Evolutionary conservation across 2,329 filamentous ascomycete genomes (phyloP).

Genomic region (Trichoderma koningii): DNA sequence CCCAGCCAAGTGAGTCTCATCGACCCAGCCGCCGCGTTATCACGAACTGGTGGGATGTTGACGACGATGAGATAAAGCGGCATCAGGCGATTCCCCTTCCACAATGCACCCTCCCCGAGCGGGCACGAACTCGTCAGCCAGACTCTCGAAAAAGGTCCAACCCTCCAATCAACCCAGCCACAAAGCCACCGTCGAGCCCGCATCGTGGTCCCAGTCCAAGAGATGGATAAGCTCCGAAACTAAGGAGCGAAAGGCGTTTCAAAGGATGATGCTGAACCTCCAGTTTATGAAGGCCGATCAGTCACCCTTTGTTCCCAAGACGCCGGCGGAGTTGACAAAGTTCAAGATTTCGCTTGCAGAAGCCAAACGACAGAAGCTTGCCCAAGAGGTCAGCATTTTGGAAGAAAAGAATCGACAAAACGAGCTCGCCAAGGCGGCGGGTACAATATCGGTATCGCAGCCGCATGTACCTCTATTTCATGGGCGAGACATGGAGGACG

Average conservation of each 20-base stretch:
- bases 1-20: slow-evolving; percentile 12
- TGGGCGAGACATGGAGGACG: slow-evolving; percentile 36
- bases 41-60: neutral
- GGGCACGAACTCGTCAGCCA: neutral
- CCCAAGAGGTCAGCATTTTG: slow-evolving; percentile 33
- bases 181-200: slow-evolving; percentile 30
- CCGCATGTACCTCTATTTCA: slow-evolving; percentile 33
- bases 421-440: slow-evolving; percentile 18
- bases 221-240: slow-evolving; percentile 44
- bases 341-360: slow-evolving; percentile 39
- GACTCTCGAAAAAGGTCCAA: neutral
- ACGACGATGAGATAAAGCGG: neutral
- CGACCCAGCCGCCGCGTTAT: neutral
- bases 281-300: slow-evolving; percentile 41
- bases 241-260: slow-evolving; percentile 40
- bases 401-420: slow-evolving; percentile 31
- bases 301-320: slow-evolving; percentile 44
- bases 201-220: slow-evolving; percentile 44
- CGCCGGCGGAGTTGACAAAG: slow-evolving; percentile 39
- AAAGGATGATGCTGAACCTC: slow-evolving; percentile 42
- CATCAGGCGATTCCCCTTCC: neutral
- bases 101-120: slow-evolving; percentile 2
- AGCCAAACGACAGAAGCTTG: slow-evolving; percentile 33
- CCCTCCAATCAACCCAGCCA: neutral
- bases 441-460: slow-evolving; percentile 9